Percentiles rank a stretch among this genome's conserved stretches.
These are phyloP conservation scores for Wickerhamomyces queroliae DNA, from an alignment of 805 yeast species.

Conservation along the genomic window DNA sequence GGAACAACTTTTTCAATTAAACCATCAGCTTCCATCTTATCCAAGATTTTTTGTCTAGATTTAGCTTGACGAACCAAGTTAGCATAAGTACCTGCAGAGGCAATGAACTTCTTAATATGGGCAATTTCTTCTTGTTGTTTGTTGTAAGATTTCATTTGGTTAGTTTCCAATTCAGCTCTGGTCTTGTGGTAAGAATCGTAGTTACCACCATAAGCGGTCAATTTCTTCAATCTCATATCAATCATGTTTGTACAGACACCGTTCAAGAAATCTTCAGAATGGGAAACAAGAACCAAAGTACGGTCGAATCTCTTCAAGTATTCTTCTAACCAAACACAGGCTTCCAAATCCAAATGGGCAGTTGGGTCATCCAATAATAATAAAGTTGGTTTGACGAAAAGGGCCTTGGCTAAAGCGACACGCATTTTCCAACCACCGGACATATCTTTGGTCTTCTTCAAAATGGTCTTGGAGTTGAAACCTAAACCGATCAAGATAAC, in stretches of 20 bases:
- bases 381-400: constrained; percentile 95
- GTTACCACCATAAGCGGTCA: constrained; percentile 90
- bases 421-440: constrained; percentile 99
- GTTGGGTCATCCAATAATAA: constrained; percentile 97
- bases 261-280: constrained; percentile 98
- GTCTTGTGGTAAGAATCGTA: constrained; percentile 96
- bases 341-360: constrained; percentile 98
- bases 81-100: constrained; percentile 99
- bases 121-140: constrained; percentile 99
- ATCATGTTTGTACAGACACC: constrained; percentile 98
- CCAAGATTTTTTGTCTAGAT: constrained; percentile 98
- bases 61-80: constrained; percentile 98
- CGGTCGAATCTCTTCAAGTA: constrained; percentile 92
- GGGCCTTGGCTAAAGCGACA: constrained; percentile 96
- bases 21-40: constrained; percentile 99
- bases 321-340: constrained; percentile 99
- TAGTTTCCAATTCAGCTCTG: constrained; percentile 86
- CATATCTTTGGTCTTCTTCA: constrained; percentile 96
- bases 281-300: constrained; percentile 90
- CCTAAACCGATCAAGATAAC: constrained; percentile 95
- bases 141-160: constrained; percentile 94
- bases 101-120: constrained; percentile 97
- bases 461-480: constrained; percentile 79
- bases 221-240: constrained; percentile 85
- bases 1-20: constrained; percentile 86